These are phyloP conservation scores for Eucalyptus pumila DNA, from an alignment of 345 rosid genomes.

Conservation along the genomic window DNA sequence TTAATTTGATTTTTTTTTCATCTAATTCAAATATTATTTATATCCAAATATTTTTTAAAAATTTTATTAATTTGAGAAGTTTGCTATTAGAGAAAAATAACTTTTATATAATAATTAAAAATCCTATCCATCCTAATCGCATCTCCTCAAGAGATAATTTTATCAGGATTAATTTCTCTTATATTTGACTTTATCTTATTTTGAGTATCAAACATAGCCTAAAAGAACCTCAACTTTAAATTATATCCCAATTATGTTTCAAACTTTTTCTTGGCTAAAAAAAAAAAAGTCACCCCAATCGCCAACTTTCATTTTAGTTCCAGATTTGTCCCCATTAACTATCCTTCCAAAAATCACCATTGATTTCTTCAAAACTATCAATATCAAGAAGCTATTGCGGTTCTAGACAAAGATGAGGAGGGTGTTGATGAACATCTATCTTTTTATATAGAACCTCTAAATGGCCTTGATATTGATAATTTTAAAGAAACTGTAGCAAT, in stretches of 20 bases:
- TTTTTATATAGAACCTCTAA: not conserved
- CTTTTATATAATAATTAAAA: too few relatives aligned
- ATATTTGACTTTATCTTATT: too few relatives aligned
- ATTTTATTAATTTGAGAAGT: too few relatives aligned
- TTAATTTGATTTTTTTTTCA: too few relatives aligned
- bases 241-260: not conserved
- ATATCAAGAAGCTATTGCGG: not conserved
- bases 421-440: not conserved
- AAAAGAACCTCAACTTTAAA: not conserved
- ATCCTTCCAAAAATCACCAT: not conserved
- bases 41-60: too few relatives aligned
- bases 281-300: not conserved
- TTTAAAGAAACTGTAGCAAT: not conserved
- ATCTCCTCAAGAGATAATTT: too few relatives aligned
- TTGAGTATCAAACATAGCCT: not conserved
- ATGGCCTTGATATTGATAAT: not conserved
- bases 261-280: not conserved
- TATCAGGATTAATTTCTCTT: too few relatives aligned
- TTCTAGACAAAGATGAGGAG: not conserved
- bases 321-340: not conserved
- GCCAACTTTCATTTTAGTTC: not conserved
- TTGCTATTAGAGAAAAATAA: too few relatives aligned
- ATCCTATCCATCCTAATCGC: too few relatives aligned
- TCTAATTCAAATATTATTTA: too few relatives aligned
- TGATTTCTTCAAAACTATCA: not conserved